A percentile compares a stretch with the other conserved stretches of the same genome.
Evolutionary conservation across 345 rosid species (phyloP).

Genomic region (Erysimum cheiranthoides): DNA sequence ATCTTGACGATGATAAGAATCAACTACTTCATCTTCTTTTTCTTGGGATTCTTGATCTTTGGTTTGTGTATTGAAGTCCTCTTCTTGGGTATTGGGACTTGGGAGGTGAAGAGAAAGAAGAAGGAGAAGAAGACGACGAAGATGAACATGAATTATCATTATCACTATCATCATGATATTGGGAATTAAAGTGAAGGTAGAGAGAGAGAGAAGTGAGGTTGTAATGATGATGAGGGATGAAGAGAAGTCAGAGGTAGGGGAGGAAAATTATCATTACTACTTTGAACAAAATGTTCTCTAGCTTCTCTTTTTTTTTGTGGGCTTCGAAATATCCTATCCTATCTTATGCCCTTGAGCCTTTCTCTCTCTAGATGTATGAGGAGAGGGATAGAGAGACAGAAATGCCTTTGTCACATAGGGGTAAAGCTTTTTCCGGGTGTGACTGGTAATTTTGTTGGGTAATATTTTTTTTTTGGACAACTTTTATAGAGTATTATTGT

Average conservation of each 20-base stretch:
- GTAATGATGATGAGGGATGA: constrained; percentile 48
- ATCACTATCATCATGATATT: constrained; percentile 44
- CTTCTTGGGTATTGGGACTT: constrained; percentile 44
- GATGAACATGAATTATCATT: constrained; percentile 34
- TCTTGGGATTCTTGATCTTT: constrained; percentile 46
- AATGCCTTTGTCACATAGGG: constrained; percentile 20
- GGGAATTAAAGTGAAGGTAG: constrained; percentile 40
- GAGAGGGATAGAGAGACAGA: constrained; percentile 12
- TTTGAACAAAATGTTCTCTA: constrained; percentile 36
- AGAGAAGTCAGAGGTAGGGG: constrained; percentile 47
- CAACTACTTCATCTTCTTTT: constrained; percentile 34
- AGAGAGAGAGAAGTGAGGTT: constrained; percentile 45
- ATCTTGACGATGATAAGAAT: constrained; percentile 34
- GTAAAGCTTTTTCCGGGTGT: background rate
- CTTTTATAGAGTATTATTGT: too few species aligned
- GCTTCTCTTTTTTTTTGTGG: constrained; percentile 30
- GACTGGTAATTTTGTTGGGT: too few species aligned
- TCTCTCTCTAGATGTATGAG: constrained; percentile 25
- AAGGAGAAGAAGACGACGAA: constrained; percentile 44
- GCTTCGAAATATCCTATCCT: constrained; percentile 37
- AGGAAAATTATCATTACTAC: constrained; percentile 45
- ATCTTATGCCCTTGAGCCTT: constrained; percentile 32
- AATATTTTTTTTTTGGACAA: too few species aligned
- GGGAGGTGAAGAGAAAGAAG: constrained; percentile 46
- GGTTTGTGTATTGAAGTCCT: constrained; percentile 28